Base-by-base conservation (phyloP, 768 basidiomycete genomes). In the Dendrothele bispora region DNA sequence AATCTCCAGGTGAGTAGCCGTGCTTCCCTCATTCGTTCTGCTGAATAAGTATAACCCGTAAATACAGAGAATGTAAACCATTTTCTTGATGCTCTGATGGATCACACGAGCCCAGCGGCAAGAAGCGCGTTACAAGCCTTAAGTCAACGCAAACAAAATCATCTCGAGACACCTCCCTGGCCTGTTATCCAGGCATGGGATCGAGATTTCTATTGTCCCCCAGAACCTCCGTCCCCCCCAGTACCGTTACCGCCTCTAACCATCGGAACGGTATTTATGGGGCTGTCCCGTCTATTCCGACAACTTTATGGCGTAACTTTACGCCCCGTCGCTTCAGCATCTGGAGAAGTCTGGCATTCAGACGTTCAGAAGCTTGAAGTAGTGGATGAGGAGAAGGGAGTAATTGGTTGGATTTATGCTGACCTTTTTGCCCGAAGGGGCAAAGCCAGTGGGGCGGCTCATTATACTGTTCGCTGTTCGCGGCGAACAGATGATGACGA, bases 391-490 rank as follows among this genome's bases (percentile, higher is more conserved):
- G 75, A 84, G 12, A 80, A 79, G 53, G 95, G 94, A 0, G 65
- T 90, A 21, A 83, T 99, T 43, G 97, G 97, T 1, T 91, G 91
- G 81, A 88, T 99, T 62, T 99, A 95, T 61, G 86, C 91, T 8
- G 97, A 99, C 65, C 73, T 98, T 17, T 97, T 94, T 63, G 78
- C 83, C 1, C 74, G 97, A 35, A 70, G 74, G 25, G 91, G 91
- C 10, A 99, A 99, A 67, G 80, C 89, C 4, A 80, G 83, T 39
- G 92, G 94, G 3, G 94, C 97, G 1, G 97, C 97, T 1, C 97
- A 99, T 66, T 99, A 98, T 65, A 98, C 97, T 5, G 93, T 99
- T 21, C 82, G 94, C 3, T 98, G 97, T 68, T 95, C 93, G 3
- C 72, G 97, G 39, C 72, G 97, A 38, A 85, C 89, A 2, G 97